Evolutionary conservation across 1,139 yeast genomes (phyloP).

Genomic region (Yamadazyma conglobata): DNA sequence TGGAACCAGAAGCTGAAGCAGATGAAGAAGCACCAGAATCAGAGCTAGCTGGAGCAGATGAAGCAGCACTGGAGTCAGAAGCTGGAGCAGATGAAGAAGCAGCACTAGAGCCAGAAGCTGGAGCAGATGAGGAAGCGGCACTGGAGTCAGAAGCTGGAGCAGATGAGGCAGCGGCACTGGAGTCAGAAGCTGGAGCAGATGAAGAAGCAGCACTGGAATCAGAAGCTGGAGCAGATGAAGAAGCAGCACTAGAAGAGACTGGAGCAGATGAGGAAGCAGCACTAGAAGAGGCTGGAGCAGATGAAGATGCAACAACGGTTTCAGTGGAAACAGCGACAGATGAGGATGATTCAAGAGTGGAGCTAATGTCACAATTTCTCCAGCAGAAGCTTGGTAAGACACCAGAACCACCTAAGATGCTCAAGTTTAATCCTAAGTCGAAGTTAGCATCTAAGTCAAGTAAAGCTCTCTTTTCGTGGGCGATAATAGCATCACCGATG

Average conservation of each 20-base stretch:
- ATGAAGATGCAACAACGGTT: conserved; percentile 8
- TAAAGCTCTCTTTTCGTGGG: conserved; percentile 13
- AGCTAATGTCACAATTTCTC: conserved; percentile 15
- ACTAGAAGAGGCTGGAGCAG: conserved; percentile 12
- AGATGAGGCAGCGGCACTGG: conserved; percentile 10
- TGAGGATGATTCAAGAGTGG: conserved; percentile 12
- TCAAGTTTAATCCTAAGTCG: conserved; percentile 8
- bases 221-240: conserved; percentile 11
- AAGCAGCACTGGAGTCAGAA: conserved; percentile 9
- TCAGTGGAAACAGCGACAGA: conserved; percentile 8
- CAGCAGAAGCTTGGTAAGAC: conserved; percentile 32
- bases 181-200: conserved; percentile 7
- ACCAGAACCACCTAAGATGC: conserved; percentile 15
- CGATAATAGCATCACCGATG: conserved; percentile 10
- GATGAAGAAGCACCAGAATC: conserved; percentile 11
- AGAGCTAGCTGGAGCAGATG: conserved; percentile 9
- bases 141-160: conserved; percentile 10
- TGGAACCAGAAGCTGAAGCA: conserved; percentile 10
- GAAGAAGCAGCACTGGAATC: conserved; percentile 7
- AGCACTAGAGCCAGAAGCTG: conserved; percentile 11
- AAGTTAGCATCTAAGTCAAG: conserved; percentile 8
- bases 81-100: conserved; percentile 9
- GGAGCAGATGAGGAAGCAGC: conserved; percentile 10
- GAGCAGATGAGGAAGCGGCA: conserved; percentile 11
- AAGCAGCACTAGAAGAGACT: conserved; percentile 11